Evolutionary conservation across 2,329 filamentous ascomycete species (phyloP).

Genomic region (Coniochaeta pulveracea): DNA sequence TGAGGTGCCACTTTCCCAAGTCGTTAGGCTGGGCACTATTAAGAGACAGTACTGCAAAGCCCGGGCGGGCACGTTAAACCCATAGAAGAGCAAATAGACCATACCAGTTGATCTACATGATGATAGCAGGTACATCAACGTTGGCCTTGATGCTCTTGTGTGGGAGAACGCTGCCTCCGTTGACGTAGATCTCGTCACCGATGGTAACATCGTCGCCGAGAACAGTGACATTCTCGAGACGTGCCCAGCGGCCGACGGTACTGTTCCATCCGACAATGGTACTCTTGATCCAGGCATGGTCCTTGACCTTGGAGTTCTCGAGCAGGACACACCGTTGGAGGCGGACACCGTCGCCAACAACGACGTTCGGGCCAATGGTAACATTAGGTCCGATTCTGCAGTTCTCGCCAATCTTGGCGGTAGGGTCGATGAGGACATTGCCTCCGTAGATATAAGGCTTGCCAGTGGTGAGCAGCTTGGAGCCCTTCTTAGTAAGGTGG

Average conservation of each 20-base stretch:
- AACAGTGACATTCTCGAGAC: slow-evolving; percentile 95
- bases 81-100: too few species aligned
- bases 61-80: too few species aligned
- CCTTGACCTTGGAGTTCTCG: slow-evolving; percentile 86
- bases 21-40: too few species aligned
- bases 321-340: slow-evolving; percentile 89
- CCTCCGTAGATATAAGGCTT: slow-evolving; percentile 82
- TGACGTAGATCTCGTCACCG: slow-evolving; percentile 96
- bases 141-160: slow-evolving; percentile 99
- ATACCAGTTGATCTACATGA: too few species aligned
- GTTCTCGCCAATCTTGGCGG: slow-evolving; percentile 95
- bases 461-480: slow-evolving; percentile 65
- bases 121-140: slow-evolving; percentile 68
- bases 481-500: slow-evolving; percentile 79
- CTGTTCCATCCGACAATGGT: slow-evolving; percentile 99
- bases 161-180: slow-evolving; percentile 86
- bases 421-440: slow-evolving; percentile 89
- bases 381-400: slow-evolving; percentile 97
- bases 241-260: slow-evolving; percentile 88
- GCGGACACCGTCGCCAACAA: slow-evolving; percentile 86
- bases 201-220: slow-evolving; percentile 96
- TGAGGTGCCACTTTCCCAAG: too few species aligned
- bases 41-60: too few species aligned
- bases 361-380: slow-evolving; percentile 84
- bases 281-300: slow-evolving; percentile 98